Conservation (phyloP, 352 stramenopile species). For the Phytopythium ostracodes region DNA sequence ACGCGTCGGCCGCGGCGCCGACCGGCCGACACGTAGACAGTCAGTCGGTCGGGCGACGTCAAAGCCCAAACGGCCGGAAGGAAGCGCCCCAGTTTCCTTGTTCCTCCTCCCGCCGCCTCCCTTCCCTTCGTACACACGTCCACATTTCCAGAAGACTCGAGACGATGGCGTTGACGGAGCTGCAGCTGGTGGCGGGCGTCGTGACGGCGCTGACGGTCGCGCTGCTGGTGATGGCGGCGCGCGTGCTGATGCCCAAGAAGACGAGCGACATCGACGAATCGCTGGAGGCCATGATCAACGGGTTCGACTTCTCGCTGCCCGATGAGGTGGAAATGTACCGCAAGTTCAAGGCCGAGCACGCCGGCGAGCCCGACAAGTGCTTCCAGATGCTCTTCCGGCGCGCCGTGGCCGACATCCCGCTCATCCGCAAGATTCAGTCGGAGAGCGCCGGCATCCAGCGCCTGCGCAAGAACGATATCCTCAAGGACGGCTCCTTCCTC, state of each 20-base stretch:
- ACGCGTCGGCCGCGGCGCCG: not conserved
- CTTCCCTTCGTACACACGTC: too few relatives aligned
- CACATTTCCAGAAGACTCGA: too few relatives aligned
- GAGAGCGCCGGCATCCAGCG: slow-evolving; percentile 82
- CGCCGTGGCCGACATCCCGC: slow-evolving; percentile 75
- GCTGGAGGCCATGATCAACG: slow-evolving; percentile 87
- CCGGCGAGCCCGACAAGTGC: slow-evolving; percentile 57
- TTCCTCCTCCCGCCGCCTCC: slow-evolving; percentile 4
- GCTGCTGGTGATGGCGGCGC: slow-evolving; percentile 60
- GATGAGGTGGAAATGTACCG: slow-evolving; percentile 80
- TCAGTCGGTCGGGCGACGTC: not conserved
- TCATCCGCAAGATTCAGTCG: slow-evolving; percentile 87
- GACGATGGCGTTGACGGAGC: slow-evolving; percentile 50
- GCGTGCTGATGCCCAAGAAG: slow-evolving; percentile 70
- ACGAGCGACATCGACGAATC: slow-evolving; percentile 67
- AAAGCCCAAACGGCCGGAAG: not conserved
- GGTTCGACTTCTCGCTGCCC: slow-evolving; percentile 83
- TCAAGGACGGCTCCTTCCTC: slow-evolving; percentile 84
- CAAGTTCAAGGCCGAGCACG: slow-evolving; percentile 59
- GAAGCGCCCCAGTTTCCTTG: not conserved
- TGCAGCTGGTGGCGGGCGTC: slow-evolving; percentile 65
- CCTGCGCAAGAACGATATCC: slow-evolving; percentile 85
- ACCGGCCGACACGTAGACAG: slow-evolving; percentile 7
- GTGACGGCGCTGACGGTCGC: slow-evolving; percentile 56
- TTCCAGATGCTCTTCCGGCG: slow-evolving; percentile 84